phyloP scores from a whole-genome alignment of 2,329 filamentous ascomycete genomes.

The Ramularia collo-cygni region DNA sequence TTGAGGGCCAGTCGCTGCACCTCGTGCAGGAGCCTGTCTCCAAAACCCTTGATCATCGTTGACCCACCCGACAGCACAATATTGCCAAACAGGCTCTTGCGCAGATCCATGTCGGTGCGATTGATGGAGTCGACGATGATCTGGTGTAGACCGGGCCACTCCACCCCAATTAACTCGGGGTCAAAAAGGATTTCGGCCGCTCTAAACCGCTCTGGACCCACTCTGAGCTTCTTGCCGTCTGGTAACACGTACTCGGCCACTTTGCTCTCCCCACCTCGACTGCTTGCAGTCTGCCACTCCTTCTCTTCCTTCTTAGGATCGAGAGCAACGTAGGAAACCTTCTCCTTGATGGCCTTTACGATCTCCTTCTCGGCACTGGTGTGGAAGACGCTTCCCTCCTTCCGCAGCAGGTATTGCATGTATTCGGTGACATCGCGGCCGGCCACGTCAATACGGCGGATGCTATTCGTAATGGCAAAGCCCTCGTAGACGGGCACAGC shows the following conservation, averaged over 20 bases:
- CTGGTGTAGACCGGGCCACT: constrained; percentile 95
- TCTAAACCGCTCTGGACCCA: constrained; percentile 89
- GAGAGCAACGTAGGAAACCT: constrained; percentile 80
- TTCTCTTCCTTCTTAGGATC: constrained; percentile 94
- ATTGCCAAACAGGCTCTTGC: constrained; percentile 89
- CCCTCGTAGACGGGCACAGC: constrained; percentile 97
- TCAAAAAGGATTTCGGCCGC: constrained; percentile 97
- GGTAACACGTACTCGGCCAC: constrained; percentile 81
- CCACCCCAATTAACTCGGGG: constrained; percentile 90
- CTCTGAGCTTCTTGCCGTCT: constrained; percentile 89
- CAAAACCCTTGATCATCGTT: constrained; percentile 94
- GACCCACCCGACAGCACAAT: constrained; percentile 95
- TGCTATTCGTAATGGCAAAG: constrained; percentile 92
- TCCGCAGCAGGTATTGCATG: constrained; percentile 81
- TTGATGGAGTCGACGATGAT: constrained; percentile 96
- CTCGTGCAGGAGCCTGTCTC: constrained; percentile 83
- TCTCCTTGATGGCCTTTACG: constrained; percentile 95
- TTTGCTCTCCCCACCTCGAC: constrained; percentile 60
- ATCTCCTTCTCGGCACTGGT: constrained; percentile 99
- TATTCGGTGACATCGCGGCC: constrained; percentile 95
- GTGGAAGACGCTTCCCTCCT: constrained; percentile 90
- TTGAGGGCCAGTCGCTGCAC: constrained; percentile 91
- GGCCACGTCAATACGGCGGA: constrained; percentile 91
- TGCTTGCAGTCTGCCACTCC: constrained; percentile 69
- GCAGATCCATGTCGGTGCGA: constrained; percentile 88